A percentile compares a stretch with the other conserved stretches of the same genome.
Conservation (phyloP, 2,329 filamentous ascomycete genomes). For the Beauveria sp. region DNA sequence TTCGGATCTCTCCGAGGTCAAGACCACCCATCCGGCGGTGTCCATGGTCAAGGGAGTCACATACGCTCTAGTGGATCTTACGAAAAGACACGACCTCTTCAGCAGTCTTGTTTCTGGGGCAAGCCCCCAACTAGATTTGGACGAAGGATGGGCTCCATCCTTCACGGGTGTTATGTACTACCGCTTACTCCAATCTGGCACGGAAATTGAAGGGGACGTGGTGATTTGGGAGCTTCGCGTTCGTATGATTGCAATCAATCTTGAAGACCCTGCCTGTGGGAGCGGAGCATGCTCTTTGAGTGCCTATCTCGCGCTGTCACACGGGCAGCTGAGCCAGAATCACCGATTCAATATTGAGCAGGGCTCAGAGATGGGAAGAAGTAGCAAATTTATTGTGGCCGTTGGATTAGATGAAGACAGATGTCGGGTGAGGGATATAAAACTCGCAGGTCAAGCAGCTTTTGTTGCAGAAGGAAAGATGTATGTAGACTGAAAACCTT, state of each 20-base stretch:
- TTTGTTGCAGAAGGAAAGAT: neutral
- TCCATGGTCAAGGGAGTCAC: neutral
- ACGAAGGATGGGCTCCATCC: no score
- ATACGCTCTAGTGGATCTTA: no score
- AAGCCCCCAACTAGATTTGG: no score
- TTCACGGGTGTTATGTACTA: no score
- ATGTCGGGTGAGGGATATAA: neutral
- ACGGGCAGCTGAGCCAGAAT: no score
- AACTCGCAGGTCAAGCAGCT: neutral
- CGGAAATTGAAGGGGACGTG: no score
- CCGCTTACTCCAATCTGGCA: no score
- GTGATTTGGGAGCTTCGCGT: neutral
- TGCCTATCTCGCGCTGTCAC: neutral
- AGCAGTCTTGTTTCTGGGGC: no score
- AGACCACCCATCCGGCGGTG: neutral
- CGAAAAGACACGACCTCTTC: no score
- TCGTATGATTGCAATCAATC: neutral
- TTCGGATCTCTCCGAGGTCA: neutral
- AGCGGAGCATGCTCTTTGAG: neutral
- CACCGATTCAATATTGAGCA: no score
- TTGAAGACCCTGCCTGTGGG: neutral
- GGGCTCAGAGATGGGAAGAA: no score
- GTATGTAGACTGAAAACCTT: neutral
- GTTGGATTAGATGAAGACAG: neutral
- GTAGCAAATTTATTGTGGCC: no score